These are phyloP conservation scores for Sarocladium strictum DNA, from an alignment of 2,329 filamentous ascomycete species.

Conservation along the genomic window DNA sequence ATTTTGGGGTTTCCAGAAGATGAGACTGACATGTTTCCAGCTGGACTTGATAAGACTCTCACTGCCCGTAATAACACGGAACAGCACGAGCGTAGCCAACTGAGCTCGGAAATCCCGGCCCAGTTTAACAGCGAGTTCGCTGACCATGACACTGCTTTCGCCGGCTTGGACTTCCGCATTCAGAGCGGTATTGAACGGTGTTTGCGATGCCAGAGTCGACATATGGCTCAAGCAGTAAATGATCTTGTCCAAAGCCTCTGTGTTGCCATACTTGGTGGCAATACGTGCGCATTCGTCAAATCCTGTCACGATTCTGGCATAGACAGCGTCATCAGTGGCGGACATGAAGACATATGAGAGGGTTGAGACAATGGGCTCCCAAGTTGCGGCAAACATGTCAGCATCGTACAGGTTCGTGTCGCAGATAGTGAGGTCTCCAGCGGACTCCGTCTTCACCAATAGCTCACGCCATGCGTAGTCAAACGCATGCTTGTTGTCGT, in stretches of 20 bases:
- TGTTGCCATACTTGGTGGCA: conserved; percentile 75
- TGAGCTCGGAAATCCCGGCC: conserved; percentile 91
- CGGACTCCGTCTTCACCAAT: conserved; percentile 72
- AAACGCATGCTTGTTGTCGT: conserved; percentile 93
- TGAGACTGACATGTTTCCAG: conserved; percentile 64
- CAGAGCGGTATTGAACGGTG: conserved; percentile 72
- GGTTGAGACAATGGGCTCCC: conserved; percentile 91
- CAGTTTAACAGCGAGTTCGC: conserved; percentile 92
- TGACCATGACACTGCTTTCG: conserved; percentile 95
- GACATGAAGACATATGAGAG: conserved; percentile 99
- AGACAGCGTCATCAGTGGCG: conserved; percentile 92
- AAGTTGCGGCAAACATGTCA: conserved; percentile 95
- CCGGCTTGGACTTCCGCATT: conserved; percentile 95
- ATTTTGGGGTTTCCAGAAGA: conserved; percentile 14
- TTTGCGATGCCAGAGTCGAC: conserved; percentile 74
- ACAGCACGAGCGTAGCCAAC: conserved; percentile 89
- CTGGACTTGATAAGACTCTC: conserved; percentile 70
- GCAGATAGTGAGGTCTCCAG: conserved; percentile 69
- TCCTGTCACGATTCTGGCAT: conserved; percentile 84
- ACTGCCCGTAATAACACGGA: conserved; percentile 82
- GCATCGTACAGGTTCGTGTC: conserved; percentile 94
- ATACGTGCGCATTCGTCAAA: conserved; percentile 96
- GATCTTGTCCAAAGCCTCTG: conserved; percentile 86
- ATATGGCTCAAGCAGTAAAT: conserved; percentile 86
- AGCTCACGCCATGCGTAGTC: conserved; percentile 98